phyloP scores from a whole-genome alignment of 352 stramenopile species.

The Globisporangium nunn region DNA sequence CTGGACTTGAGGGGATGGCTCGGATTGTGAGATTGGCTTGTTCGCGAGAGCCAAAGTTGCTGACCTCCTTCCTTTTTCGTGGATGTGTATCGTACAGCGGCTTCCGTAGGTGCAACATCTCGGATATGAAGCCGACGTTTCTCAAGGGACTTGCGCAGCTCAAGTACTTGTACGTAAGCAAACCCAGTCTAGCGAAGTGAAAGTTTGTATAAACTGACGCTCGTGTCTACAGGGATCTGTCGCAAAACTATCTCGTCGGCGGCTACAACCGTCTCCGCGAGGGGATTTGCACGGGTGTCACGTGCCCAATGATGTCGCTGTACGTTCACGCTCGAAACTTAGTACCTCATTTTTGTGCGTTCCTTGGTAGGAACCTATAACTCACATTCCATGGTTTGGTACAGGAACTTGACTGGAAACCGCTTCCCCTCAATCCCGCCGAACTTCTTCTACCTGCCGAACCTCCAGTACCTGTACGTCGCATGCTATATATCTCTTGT shows the following conservation, averaged over 20 bases:
- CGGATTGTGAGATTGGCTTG: background rate
- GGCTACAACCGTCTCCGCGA: constrained; percentile 40
- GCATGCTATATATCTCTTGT: background rate
- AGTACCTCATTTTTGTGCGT: too few species aligned
- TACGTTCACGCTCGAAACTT: constrained; percentile 1
- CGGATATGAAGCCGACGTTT: constrained; percentile 29
- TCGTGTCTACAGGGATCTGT: constrained; percentile 21
- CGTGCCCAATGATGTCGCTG: constrained; percentile 39
- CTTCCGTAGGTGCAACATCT: constrained; percentile 36
- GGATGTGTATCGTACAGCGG: too few species aligned
- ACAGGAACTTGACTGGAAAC: constrained; percentile 41
- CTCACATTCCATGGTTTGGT: background rate
- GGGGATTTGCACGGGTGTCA: constrained; percentile 40
- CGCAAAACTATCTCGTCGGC: constrained; percentile 35
- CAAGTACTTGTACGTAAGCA: constrained; percentile 21
- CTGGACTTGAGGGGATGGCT: too few species aligned
- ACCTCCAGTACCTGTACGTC: constrained; percentile 39
- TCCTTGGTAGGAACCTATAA: background rate
- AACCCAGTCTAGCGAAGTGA: background rate
- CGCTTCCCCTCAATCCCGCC: constrained; percentile 24
- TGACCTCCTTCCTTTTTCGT: too few species aligned
- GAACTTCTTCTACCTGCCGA: constrained; percentile 32
- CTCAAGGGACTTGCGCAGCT: constrained; percentile 36
- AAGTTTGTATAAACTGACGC: background rate
- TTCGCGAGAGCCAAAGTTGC: background rate